Evolutionary conservation across 805 yeast species (phyloP), one percentile per base, ranked within the genome.

Genomic region (Ogataea nonfermentans): DNA sequence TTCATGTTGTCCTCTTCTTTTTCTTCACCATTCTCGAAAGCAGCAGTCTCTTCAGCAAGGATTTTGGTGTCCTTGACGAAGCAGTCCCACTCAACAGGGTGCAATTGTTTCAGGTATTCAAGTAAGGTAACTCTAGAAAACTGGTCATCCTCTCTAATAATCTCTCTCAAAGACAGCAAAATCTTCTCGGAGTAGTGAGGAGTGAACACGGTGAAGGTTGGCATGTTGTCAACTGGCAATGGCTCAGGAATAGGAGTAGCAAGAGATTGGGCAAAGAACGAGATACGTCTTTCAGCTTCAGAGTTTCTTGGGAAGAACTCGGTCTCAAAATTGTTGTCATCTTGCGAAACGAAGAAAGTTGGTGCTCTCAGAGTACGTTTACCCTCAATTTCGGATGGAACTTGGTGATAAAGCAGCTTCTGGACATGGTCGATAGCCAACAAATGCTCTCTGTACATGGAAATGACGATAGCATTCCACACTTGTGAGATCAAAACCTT

Each of bases 161-260:
- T 89, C 67, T 91, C 99, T 63, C 95, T 84, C 57, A 93, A 72
- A n/a, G 96, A 87, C 35, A 91, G 70, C 54, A 90, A 73, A 47
- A 91, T 91, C 79, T 89, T 91, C 71, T 91, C 99, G 50, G 93
- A 74, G 68, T 91, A 91, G 66, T 91, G 99, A 58, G 99, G 98
- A 52, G 91, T 84, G 66, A 91, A 73, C 15, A 93, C 98, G 27
- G 99, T 90, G 67, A 93, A 93, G 9, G 98, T 91, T 51, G 99
- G 99, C 99, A 93, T 93, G 74, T 91, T 91, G 68, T 93, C 99
- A 53, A 95, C 98, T 30, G 99, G 99, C 61, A 93, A 74, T 47
- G 99, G 98, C 71, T 93, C 99, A 48, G 96, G 96, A 56, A 93
- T 90, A 54, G 99, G 99, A 44, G 99, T 93, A 37, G 99, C 95